Conservation (phyloP, 2,329 filamentous ascomycete genomes). For the Trichothecium sympodiale region DNA sequence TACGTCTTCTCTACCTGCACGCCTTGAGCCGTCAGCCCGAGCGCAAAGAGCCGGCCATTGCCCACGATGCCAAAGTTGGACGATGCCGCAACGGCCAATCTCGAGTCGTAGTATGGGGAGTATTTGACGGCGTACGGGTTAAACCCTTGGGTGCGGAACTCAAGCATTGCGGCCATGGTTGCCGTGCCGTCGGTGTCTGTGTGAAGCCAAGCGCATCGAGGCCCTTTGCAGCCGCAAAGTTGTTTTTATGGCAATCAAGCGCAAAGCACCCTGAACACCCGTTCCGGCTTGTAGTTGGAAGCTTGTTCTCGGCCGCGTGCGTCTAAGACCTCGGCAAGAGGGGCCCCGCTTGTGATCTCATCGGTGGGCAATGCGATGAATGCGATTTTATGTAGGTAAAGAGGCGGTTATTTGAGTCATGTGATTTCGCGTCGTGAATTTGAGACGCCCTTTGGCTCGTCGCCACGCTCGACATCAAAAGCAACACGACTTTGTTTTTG, state of each 20-base stretch:
- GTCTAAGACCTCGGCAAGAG: too few species aligned
- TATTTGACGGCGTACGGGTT: constrained; percentile 98
- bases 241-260: too few species aligned
- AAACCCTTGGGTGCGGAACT: constrained; percentile 86
- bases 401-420: constrained; percentile 2
- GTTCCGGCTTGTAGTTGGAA: too few species aligned
- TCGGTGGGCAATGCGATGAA: too few species aligned
- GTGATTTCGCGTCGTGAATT: constrained; percentile 6
- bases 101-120: constrained; percentile 94
- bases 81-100: constrained; percentile 80
- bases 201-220: constrained; percentile 9
- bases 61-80: constrained; percentile 96
- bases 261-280: too few species aligned
- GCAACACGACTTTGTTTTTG: neutral
- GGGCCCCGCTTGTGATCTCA: too few species aligned
- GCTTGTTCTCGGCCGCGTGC: too few species aligned
- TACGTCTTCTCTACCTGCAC: constrained; percentile 77
- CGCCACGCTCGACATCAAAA: neutral
- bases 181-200: constrained; percentile 2
- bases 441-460: constrained; percentile 6
- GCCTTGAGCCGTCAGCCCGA: constrained; percentile 73
- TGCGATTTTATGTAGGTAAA: neutral
- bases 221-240: too few species aligned
- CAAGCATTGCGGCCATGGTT: constrained; percentile 60
- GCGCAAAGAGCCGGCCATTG: constrained; percentile 80